A percentile compares a stretch with the other conserved stretches of the same genome.
These are phyloP conservation scores for Eucommia ulmoides DNA, from an alignment of 257 asterid species.

Conservation along the genomic window DNA sequence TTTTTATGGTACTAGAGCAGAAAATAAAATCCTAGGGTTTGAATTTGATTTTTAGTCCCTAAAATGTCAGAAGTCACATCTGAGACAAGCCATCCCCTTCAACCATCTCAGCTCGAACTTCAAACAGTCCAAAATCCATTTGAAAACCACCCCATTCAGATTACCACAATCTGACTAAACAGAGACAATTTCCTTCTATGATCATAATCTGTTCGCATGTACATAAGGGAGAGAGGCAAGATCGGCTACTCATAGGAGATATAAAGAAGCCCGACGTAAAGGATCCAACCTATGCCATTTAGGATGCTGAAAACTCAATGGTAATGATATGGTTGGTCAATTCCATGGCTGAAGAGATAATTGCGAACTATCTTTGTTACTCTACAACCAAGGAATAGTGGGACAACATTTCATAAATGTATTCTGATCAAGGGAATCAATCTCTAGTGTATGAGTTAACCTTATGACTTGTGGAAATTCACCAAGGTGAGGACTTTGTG, in stretches of 20 bases:
- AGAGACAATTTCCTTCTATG: background rate
- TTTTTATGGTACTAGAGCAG: too few relatives aligned
- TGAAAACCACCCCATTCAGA: background rate
- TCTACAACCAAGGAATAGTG: background rate
- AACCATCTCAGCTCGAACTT: too few relatives aligned
- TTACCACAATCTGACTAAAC: background rate
- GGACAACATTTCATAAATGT: background rate
- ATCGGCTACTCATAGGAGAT: background rate
- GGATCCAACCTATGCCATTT: background rate
- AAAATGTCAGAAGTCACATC: too few relatives aligned
- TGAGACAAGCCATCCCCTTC: too few relatives aligned
- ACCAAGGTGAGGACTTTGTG: background rate
- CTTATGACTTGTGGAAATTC: background rate
- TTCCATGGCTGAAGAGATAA: background rate
- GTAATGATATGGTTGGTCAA: background rate
- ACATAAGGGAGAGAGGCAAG: background rate
- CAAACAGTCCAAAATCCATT: too few relatives aligned
- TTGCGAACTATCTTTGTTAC: background rate
- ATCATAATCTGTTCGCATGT: background rate
- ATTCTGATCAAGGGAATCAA: background rate
- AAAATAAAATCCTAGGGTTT: too few relatives aligned
- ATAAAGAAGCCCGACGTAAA: background rate
- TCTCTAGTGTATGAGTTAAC: background rate
- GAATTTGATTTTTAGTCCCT: too few relatives aligned
- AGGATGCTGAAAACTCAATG: background rate